phyloP scores from a whole-genome alignment of 192 early-diverging fungal genomes.

The Coemansia aciculifera region DNA sequence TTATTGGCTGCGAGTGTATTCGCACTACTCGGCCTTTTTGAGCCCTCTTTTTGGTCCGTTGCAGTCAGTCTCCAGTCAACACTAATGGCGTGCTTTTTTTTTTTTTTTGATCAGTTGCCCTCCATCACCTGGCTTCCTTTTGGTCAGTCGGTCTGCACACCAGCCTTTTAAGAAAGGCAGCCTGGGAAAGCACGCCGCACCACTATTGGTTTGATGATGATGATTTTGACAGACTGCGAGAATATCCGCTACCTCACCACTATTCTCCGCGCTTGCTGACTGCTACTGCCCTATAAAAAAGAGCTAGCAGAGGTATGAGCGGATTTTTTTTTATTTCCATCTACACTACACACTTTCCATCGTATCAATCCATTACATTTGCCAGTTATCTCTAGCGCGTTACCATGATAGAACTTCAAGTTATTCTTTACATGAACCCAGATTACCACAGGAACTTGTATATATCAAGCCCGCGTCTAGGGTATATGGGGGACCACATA shows the following conservation, averaged over 20 bases:
- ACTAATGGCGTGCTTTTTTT: background rate
- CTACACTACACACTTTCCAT: background rate
- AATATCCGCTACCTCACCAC: background rate
- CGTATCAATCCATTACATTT: background rate
- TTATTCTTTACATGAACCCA: slow-evolving; percentile 4
- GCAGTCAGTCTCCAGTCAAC: background rate
- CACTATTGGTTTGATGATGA: too few species aligned
- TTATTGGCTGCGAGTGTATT: too few species aligned
- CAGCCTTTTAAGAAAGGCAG: background rate
- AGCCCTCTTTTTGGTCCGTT: background rate
- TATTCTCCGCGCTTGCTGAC: background rate
- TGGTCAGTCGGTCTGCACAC: background rate
- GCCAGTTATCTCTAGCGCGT: background rate
- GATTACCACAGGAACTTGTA: background rate
- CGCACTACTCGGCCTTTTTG: background rate
- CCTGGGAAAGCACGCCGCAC: background rate
- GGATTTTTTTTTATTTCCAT: background rate
- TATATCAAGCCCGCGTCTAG: background rate
- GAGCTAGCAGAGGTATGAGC: too few species aligned
- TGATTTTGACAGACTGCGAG: background rate
- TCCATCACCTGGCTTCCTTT: background rate
- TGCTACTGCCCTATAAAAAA: background rate
- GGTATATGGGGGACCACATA: background rate
- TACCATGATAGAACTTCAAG: background rate
- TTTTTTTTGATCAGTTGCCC: background rate